A percentile compares a stretch with the other conserved stretches of the same genome.
phyloP scores from a whole-genome alignment of 768 basidiomycete genomes.

The Psilocybe cyanescens region DNA sequence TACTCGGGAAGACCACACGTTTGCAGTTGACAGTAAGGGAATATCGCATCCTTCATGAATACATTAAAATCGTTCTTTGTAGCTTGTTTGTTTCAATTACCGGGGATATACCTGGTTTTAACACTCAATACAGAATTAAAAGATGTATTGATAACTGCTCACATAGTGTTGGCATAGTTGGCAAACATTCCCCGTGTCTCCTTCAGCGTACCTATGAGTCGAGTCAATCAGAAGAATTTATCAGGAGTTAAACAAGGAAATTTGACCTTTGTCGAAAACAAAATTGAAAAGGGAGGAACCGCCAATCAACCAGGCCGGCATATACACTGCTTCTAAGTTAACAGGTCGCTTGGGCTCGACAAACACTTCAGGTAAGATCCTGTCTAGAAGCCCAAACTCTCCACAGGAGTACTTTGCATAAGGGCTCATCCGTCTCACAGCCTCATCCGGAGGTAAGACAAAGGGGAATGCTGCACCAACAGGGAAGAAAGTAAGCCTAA shows the following conservation, averaged over 20 bases:
- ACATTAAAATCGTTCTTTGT: background rate
- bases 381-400: background rate
- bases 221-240: no score
- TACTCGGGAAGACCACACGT: background rate
- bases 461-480: constrained; percentile 17
- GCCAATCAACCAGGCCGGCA: constrained; percentile 5
- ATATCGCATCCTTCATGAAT: constrained; percentile 1
- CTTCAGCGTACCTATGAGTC: background rate
- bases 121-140: background rate
- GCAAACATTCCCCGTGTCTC: background rate
- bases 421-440: constrained; percentile 9
- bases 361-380: background rate
- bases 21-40: constrained; percentile 6
- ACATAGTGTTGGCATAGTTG: background rate
- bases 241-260: no score
- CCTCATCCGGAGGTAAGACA: constrained; percentile 10
- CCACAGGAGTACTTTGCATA: background rate
- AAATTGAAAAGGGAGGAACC: background rate
- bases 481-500: background rate
- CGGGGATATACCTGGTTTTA: constrained; percentile 7
- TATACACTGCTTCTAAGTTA: constrained; percentile 1
- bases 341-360: constrained; percentile 1
- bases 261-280: background rate
- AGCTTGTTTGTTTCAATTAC: background rate
- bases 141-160: background rate